A percentile compares a stretch with the other conserved stretches of the same genome.
Evolutionary conservation across 768 basidiomycete species (phyloP).

Genomic region (Hypsizygus marmoreus): DNA sequence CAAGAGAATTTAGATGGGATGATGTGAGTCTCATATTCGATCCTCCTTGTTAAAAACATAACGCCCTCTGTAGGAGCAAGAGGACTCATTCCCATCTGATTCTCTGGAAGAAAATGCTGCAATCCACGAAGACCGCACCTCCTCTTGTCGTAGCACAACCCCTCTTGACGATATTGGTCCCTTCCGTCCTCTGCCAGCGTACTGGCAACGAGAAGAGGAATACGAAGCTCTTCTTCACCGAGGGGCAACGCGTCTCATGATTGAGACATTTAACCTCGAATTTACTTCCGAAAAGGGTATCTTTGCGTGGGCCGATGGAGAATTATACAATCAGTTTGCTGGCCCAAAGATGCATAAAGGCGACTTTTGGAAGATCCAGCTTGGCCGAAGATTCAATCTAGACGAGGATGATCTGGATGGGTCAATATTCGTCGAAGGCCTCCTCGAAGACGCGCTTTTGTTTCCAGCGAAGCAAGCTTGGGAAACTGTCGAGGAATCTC

Average conservation of each 20-base stretch:
- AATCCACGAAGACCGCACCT: conserved; percentile 24
- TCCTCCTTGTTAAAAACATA: neutral
- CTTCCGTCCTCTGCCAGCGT: conserved; percentile 6
- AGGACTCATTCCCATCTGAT: conserved; percentile 1
- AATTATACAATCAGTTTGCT: conserved; percentile 32
- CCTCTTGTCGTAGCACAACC: conserved; percentile 30
- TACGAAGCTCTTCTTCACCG: conserved; percentile 30
- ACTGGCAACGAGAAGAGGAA: conserved; percentile 18
- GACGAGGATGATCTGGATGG: conserved; percentile 39
- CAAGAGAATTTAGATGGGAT: conserved; percentile 12
- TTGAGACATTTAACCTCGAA: conserved; percentile 35
- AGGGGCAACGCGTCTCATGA: conserved; percentile 39
- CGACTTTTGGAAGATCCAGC: conserved; percentile 40
- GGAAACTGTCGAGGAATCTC: conserved; percentile 25
- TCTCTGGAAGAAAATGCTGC: conserved; percentile 20
- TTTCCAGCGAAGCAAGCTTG: conserved; percentile 24
- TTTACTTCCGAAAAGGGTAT: conserved; percentile 31
- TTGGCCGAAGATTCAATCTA: conserved; percentile 36
- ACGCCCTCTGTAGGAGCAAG: neutral
- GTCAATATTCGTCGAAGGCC: conserved; percentile 29
- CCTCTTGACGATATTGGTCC: conserved; percentile 24
- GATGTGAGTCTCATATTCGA: conserved; percentile 3
- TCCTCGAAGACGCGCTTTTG: conserved; percentile 33
- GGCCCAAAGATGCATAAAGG: conserved; percentile 33
- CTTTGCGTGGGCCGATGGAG: conserved; percentile 34